Conservation (phyloP, 2,329 filamentous ascomycete species). For the Arthroderma sp. region DNA sequence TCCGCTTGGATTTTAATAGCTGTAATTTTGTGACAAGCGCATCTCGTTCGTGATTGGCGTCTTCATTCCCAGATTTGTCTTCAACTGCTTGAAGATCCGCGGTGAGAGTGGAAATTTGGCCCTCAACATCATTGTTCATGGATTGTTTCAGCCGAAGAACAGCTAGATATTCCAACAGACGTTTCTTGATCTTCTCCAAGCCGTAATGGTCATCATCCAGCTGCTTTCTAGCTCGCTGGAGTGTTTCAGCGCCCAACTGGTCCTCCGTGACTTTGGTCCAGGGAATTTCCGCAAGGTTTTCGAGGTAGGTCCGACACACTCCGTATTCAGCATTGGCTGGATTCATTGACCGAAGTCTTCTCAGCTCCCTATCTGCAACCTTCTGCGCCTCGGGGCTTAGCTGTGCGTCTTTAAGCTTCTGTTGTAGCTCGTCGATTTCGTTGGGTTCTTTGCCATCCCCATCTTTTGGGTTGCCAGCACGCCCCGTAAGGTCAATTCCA, state of each 20-base stretch:
- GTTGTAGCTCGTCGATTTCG: slow-evolving; percentile 82
- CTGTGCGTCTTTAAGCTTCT: slow-evolving; percentile 68
- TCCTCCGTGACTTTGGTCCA: slow-evolving; percentile 81
- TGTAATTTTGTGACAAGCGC: slow-evolving; percentile 51
- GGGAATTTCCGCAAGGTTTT: slow-evolving; percentile 85
- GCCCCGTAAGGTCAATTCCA: slow-evolving; percentile 15
- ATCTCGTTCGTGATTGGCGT: slow-evolving; percentile 32
- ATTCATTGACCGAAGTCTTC: slow-evolving; percentile 85
- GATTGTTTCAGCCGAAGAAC: slow-evolving; percentile 92
- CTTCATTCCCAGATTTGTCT: slow-evolving; percentile 48
- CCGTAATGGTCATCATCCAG: slow-evolving; percentile 95
- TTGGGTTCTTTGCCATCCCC: slow-evolving; percentile 69
- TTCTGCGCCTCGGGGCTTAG: slow-evolving; percentile 75
- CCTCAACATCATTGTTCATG: slow-evolving; percentile 69
- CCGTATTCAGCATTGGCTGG: slow-evolving; percentile 93
- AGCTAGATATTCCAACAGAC: slow-evolving; percentile 84
- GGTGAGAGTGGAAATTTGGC: slow-evolving; percentile 50
- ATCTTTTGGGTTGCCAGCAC: slow-evolving; percentile 35
- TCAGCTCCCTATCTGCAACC: slow-evolving; percentile 79
- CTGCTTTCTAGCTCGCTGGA: slow-evolving; percentile 70
- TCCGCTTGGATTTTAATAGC: slow-evolving; percentile 64
- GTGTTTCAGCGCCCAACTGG: slow-evolving; percentile 65
- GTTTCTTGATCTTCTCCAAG: slow-evolving; percentile 92
- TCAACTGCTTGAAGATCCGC: slow-evolving; percentile 32
- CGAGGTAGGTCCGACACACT: slow-evolving; percentile 82